Evolutionary conservation across 2,329 filamentous ascomycete genomes (phyloP).

Genomic region (Orbilia ellipsospora): DNA sequence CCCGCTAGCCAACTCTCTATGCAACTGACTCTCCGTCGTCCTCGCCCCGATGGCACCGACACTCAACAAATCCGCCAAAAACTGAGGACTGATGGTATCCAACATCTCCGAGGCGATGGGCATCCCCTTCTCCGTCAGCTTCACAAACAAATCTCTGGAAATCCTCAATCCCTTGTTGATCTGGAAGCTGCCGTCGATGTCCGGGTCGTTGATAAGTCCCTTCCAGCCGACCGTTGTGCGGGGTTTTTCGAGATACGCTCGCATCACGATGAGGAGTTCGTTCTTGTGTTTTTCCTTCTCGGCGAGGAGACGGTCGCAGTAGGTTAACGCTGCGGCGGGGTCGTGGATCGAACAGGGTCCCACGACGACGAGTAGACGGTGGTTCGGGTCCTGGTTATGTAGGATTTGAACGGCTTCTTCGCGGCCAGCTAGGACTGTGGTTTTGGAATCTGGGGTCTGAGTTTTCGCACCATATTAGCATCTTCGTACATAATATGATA

Average conservation of each 20-base stretch:
- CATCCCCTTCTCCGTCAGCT: slow-evolving; percentile 86
- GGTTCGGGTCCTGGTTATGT: slow-evolving; percentile 72
- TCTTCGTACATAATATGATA: not conserved
- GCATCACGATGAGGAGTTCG: slow-evolving; percentile 94
- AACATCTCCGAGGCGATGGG: slow-evolving; percentile 98
- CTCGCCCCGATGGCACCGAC: slow-evolving; percentile 94
- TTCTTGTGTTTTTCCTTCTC: slow-evolving; percentile 81
- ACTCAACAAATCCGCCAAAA: slow-evolving; percentile 93
- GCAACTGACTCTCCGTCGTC: slow-evolving; percentile 95
- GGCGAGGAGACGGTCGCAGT: slow-evolving; percentile 80
- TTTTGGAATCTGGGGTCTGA: slow-evolving; percentile 61
- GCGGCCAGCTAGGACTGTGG: slow-evolving; percentile 71
- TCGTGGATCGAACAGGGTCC: slow-evolving; percentile 98
- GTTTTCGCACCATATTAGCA: not conserved
- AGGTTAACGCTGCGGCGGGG: slow-evolving; percentile 86
- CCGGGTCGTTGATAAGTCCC: slow-evolving; percentile 97
- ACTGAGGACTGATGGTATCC: slow-evolving; percentile 98
- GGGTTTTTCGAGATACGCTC: slow-evolving; percentile 98
- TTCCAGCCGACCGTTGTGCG: slow-evolving; percentile 99
- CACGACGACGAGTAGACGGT: slow-evolving; percentile 92
- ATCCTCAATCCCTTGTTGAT: slow-evolving; percentile 98
- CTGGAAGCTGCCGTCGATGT: slow-evolving; percentile 96
- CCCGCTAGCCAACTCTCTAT: slow-evolving; percentile 93
- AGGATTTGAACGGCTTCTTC: slow-evolving; percentile 76
- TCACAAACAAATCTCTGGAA: slow-evolving; percentile 91